phyloP scores from a whole-genome alignment of 2,329 filamentous ascomycete species.

The Talaromyces sp. region DNA sequence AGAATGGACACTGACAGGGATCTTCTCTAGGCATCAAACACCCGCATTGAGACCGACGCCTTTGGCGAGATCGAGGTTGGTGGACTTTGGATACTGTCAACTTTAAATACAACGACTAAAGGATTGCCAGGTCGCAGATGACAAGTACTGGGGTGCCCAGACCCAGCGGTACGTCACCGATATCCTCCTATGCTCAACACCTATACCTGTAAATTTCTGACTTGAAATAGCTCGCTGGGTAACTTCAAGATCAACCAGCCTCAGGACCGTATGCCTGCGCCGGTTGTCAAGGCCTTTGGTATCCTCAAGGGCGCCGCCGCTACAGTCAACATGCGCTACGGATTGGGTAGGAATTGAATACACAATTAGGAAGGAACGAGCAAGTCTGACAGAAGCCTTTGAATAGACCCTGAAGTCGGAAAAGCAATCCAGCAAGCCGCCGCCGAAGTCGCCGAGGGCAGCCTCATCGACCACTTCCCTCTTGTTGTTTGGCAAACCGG shows the following conservation, averaged over 20 bases:
- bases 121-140: slow-evolving; percentile 57
- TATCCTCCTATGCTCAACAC: not conserved
- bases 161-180: slow-evolving; percentile 62
- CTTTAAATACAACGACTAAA: slow-evolving; percentile 5
- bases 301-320: slow-evolving; percentile 96
- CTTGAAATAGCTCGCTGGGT: slow-evolving; percentile 60
- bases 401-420: slow-evolving; percentile 74
- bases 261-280: slow-evolving; percentile 94
- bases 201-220: slow-evolving; percentile 14
- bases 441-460: slow-evolving; percentile 84
- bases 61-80: slow-evolving; percentile 82
- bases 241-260: slow-evolving; percentile 99
- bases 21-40: slow-evolving; percentile 34
- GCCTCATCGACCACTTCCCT: slow-evolving; percentile 95
- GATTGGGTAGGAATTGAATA: slow-evolving; percentile 54
- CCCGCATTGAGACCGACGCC: slow-evolving; percentile 88
- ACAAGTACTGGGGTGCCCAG: slow-evolving; percentile 99
- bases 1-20: not conserved
- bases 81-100: slow-evolving; percentile 2
- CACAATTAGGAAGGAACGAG: slow-evolving; percentile 12
- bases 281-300: slow-evolving; percentile 87
- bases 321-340: slow-evolving; percentile 90
- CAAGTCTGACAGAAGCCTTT: slow-evolving; percentile 11
- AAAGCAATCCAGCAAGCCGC: slow-evolving; percentile 93
- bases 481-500: slow-evolving; percentile 99